A percentile compares a stretch with the other conserved stretches of the same genome.
Conservation (phyloP, 2,329 filamentous ascomycete species). For the Chaetomiaceae sp. region DNA sequence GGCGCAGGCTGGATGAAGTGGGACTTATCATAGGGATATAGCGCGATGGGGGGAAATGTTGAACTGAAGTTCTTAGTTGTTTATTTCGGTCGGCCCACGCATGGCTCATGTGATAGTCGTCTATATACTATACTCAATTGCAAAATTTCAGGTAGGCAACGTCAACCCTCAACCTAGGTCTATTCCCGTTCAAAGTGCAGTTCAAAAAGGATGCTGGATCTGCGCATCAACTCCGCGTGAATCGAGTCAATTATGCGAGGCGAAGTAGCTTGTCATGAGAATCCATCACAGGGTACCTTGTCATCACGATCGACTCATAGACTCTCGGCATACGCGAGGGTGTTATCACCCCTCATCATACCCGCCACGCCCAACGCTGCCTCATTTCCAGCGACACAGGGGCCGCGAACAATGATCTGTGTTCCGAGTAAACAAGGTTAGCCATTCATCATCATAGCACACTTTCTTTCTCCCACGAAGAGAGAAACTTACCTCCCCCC, state of each 20-base stretch:
- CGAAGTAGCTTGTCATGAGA: too few relatives aligned
- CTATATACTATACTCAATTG: too few relatives aligned
- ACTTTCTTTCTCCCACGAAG: too few relatives aligned
- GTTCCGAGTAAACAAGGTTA: not conserved
- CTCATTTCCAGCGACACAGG: constrained; percentile 66
- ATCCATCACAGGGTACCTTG: too few relatives aligned
- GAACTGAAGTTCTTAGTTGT: not conserved
- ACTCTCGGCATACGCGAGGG: constrained; percentile 51
- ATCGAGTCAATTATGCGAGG: too few relatives aligned
- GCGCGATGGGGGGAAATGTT: not conserved
- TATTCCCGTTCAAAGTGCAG: not conserved
- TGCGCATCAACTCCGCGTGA: too few relatives aligned
- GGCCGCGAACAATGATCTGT: constrained; percentile 67
- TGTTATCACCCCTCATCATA: constrained; percentile 67
- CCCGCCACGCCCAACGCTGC: constrained; percentile 60
- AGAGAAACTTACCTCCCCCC: constrained; percentile 58
- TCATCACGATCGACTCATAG: too few relatives aligned
- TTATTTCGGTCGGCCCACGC: too few relatives aligned
- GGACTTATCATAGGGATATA: not conserved
- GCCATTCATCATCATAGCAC: not conserved
- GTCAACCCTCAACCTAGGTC: not conserved
- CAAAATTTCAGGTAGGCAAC: too few relatives aligned
- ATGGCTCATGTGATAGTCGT: too few relatives aligned
- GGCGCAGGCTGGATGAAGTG: constrained; percentile 8
- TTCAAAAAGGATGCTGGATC: too few relatives aligned